Evolutionary conservation across 805 yeast species (phyloP).

Genomic region (Candida insectalens): DNA sequence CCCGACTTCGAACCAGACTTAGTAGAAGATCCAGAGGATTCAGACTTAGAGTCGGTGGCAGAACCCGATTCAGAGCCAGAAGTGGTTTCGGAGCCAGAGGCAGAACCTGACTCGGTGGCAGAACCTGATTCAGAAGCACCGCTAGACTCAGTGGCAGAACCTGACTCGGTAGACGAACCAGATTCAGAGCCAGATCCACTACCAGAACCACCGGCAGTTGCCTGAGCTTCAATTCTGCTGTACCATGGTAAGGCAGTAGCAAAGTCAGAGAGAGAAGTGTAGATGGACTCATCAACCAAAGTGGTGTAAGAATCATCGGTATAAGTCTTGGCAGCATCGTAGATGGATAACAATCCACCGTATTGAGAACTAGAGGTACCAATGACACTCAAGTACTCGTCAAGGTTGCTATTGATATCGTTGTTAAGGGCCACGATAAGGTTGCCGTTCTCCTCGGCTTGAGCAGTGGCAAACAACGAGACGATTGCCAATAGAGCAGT

Average conservation of each 20-base stretch:
- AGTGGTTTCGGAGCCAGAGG: slow-evolving; percentile 2
- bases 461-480: slow-evolving; percentile 12
- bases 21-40: slow-evolving; percentile 3
- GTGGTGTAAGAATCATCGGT: slow-evolving; percentile 37
- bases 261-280: slow-evolving; percentile 14
- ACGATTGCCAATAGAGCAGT: slow-evolving; percentile 11
- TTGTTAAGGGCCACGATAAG: slow-evolving; percentile 28
- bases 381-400: slow-evolving; percentile 25
- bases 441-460: slow-evolving; percentile 13
- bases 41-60: slow-evolving; percentile 2
- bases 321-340: slow-evolving; percentile 26
- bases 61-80: slow-evolving; percentile 4
- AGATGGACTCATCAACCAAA: slow-evolving; percentile 17
- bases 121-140: slow-evolving; percentile 6
- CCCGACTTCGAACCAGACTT: slow-evolving; percentile 2
- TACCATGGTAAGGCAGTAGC: slow-evolving; percentile 28
- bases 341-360: slow-evolving; percentile 24
- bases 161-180: slow-evolving; percentile 8
- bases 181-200: slow-evolving; percentile 7
- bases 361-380: slow-evolving; percentile 17
- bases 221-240: slow-evolving; percentile 18
- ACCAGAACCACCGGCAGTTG: slow-evolving; percentile 8
- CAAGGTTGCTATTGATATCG: slow-evolving; percentile 25
- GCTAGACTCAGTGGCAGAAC: slow-evolving; percentile 8
- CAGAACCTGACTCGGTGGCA: slow-evolving; percentile 5